Base-by-base conservation (phyloP, 257 asterid genomes). In the Solanum pimpinellifolium region DNA sequence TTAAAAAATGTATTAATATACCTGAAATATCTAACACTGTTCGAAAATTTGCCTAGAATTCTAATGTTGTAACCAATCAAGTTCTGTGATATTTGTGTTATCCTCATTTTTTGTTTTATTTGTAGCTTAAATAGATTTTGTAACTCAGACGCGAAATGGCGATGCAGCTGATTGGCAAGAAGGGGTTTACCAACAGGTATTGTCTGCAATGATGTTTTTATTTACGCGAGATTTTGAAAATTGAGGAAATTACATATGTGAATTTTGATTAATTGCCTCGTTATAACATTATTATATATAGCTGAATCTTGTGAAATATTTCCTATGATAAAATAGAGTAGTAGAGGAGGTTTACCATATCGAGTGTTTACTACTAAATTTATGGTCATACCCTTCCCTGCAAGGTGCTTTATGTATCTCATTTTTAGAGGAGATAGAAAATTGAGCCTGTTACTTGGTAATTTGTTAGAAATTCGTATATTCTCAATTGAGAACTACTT, bases 121-220 rank as follows among this genome's bases (percentile, higher is more conserved):
- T 89, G 86, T 89, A 92, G 96, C 94, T 69, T 92, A 96, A 85
- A 88, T 90, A 91, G 97, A 95, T 94, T 92, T 95, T 74, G 89
- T 97, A 11, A 87, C 98, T 60, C 98, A 94, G 89, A 91, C 93
- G 33, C 94, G 98, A 86, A 91, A 90, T 88, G 89, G 90, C 25
- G 89, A 80, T 90, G 92, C 90, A 62, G 96, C 93, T 86, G 99
- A 95, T 84, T 95, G 97, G 98, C 98, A 94, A 89, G 99, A 95
- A 89, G 99, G 94, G 89, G 88, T 91, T 77, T 95, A 92, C 91
- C 99, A 97, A 85, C 96, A 95, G 98, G 83, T 70, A 85, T 84
- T 23, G 70, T 84, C 13, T 77, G 62, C 62, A 77, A 44, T 44
- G 39, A 12, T 49, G 35, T 35, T 86, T 85, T 74, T 47, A 11